Percentiles rank a stretch among this genome's conserved stretches.
phyloP scores from a whole-genome alignment of 495 filamentous ascomycete genomes.

The Aspergillus olivimuriae region DNA sequence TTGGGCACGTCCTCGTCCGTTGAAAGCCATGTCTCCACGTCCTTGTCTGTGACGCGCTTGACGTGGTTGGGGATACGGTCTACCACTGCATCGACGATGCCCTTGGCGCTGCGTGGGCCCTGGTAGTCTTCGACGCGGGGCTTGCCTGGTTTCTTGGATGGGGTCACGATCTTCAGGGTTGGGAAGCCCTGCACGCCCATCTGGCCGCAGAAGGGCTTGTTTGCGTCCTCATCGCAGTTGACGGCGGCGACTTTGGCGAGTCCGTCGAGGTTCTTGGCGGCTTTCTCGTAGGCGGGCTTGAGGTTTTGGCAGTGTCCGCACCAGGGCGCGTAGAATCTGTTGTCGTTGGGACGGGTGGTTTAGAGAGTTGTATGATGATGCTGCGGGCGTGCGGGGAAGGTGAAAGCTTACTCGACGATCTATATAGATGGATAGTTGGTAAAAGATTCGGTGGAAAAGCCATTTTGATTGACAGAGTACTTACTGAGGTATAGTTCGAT shows the following conservation, averaged over 20 bases:
- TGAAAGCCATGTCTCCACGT: slow-evolving; percentile 67
- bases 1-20: slow-evolving; percentile 71
- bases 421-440: slow-evolving; percentile 29
- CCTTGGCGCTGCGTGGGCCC: slow-evolving; percentile 72
- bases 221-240: slow-evolving; percentile 91
- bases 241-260: slow-evolving; percentile 91
- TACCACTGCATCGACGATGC: slow-evolving; percentile 79
- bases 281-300: slow-evolving; percentile 93
- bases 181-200: slow-evolving; percentile 96
- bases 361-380: slow-evolving; percentile 6
- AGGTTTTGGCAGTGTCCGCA: slow-evolving; percentile 96
- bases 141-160: slow-evolving; percentile 73
- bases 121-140: slow-evolving; percentile 91
- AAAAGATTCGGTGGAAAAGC: slow-evolving; percentile 8
- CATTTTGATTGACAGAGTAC: slow-evolving; percentile 14
- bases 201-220: slow-evolving; percentile 79
- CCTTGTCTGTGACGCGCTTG: slow-evolving; percentile 71
- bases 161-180: slow-evolving; percentile 89
- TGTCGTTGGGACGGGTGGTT: slow-evolving; percentile 7
- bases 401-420: slow-evolving; percentile 60
- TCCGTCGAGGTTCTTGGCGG: slow-evolving; percentile 78
- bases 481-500: slow-evolving; percentile 87
- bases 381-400: slow-evolving; percentile 9
- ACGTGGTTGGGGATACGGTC: slow-evolving; percentile 90
- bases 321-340: slow-evolving; percentile 92